Base-by-base conservation (phyloP, 2,329 filamentous ascomycete species). In the Phaeomoniella chlamydospora region DNA sequence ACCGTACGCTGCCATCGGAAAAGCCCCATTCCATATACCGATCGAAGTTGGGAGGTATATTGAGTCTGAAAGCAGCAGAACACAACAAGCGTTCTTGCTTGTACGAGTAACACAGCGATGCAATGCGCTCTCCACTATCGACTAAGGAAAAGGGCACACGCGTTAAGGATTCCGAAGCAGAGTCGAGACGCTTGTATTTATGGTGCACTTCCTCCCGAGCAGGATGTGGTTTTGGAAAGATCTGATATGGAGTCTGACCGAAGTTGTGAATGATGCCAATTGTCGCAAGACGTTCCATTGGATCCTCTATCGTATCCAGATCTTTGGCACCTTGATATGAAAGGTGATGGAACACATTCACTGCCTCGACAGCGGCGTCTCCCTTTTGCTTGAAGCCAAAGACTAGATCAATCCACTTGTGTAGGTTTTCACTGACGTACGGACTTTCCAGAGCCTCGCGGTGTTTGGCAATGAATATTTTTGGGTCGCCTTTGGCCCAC, bases 201-300 rank as follows among this genome's bases (percentile, higher is more conserved):
- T 76, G 72, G 15, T 72, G 65, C 3, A 70, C 59, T 38, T 81
- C 71, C 44, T 93, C 86, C 11, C 80, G 73, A n/a, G 72, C 61
- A 3, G 81, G 77, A 55, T 98, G 90, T 10, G 80, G 68, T 39
- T 80, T 79, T 31, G 75, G 72, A 54, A 96, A 98, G 12, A 96
- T 80, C 54, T 98, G 92, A 47, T 92, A 82, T 2, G 92, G 90
- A 2, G 92, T 98, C 55, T 98, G 90, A 0, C 90, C 90, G 56
- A 98, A 98, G 48, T 96, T 96, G 58, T 98, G 88, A 48, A 98
- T 96, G 46, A 94, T 93, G 19, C 85, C 85, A 37, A 94, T 94
- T 1, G 86, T 88, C 4, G 88, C 83, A 4, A 86, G 67, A 31
- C 86, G 72, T 56, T 96, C 87, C 38, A 88, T 75, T 1, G 83